Evolutionary conservation across 768 basidiomycete species (phyloP), one percentile per base, ranked within the genome.

Genomic region (Xanthoconium stramineum): DNA sequence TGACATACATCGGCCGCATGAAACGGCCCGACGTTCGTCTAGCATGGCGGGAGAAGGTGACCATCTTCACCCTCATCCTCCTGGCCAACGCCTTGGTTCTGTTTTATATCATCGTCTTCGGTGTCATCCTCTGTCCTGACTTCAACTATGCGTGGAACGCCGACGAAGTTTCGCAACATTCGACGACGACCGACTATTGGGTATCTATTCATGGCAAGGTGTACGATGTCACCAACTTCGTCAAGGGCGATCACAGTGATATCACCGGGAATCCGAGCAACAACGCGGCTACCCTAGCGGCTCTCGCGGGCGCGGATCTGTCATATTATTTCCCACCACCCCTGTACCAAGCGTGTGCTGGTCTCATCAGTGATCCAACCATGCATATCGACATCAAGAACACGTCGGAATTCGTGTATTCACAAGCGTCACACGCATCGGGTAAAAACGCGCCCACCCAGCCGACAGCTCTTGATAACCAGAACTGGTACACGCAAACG

Each of bases 31-130:
- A 87, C 64, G 73, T 87, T 45, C 80, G 82, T 48, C 77, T 86
- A 43, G 85, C 85, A 0, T 87, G 86, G 86, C 75, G 85, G 40
- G 85, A 87, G 65, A 87, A 87, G 69, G 61, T 86, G 50, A 80
- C 85, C 7, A 86, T 87, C 61, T 86, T 80, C 70, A 61, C 72
- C 58, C 76, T 87, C 66, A 85, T 87, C 66, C 59, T 81, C 54
- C 53, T 80, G 35, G 65, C 77, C 51, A 87, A 87, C 63, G 76
- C 66, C 17, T 46, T 79, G 47, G 75, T 87, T 56, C 67, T 87
- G 61, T 87, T 87, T 74, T 86, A 84, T 66, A 84, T 86, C 75
- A 76, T 87, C 62, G 75, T 76, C 42, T 86, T 87, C 63, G 85
- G 85, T 36, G 57, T 70, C 24, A 71, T 87, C 36, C 78, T 87